phyloP scores from a whole-genome alignment of 345 rosid species.

The Ricinus communis region DNA sequence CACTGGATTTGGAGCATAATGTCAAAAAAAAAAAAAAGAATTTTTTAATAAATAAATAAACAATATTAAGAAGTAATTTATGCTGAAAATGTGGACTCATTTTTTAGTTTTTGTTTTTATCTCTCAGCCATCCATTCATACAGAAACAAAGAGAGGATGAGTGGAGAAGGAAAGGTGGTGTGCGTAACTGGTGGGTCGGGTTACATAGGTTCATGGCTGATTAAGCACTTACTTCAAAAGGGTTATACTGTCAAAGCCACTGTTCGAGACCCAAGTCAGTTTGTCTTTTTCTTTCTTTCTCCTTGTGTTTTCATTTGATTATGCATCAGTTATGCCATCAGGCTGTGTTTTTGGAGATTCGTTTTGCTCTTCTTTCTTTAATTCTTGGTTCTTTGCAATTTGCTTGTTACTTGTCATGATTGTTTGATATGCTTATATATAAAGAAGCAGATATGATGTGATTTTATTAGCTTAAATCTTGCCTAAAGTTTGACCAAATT shows the following conservation, averaged over 20 bases:
- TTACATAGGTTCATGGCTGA: conserved; percentile 22
- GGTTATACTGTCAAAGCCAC: conserved; percentile 20
- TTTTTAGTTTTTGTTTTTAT: too few relatives aligned
- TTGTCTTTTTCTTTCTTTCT: background rate
- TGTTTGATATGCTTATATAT: too few relatives aligned
- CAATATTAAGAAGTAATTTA: too few relatives aligned
- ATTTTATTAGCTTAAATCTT: too few relatives aligned
- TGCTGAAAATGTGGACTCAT: too few relatives aligned
- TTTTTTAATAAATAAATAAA: too few relatives aligned
- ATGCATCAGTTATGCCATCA: background rate
- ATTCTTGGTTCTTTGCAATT: background rate
- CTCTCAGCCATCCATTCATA: too few relatives aligned
- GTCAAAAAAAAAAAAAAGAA: too few relatives aligned
- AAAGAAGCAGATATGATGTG: too few relatives aligned
- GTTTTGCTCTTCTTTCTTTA: background rate
- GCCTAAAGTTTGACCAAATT: too few relatives aligned
- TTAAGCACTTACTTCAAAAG: conserved; percentile 17
- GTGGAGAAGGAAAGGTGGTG: conserved; percentile 23
- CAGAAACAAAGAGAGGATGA: background rate
- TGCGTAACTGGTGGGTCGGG: conserved; percentile 26
- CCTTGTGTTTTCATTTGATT: background rate
- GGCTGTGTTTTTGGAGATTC: background rate
- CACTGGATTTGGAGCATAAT: too few relatives aligned
- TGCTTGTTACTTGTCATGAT: background rate
- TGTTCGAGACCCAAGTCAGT: conserved; percentile 21